Evolutionary conservation across 2,329 filamentous ascomycete genomes (phyloP).

Genomic region (Fusarium musae): DNA sequence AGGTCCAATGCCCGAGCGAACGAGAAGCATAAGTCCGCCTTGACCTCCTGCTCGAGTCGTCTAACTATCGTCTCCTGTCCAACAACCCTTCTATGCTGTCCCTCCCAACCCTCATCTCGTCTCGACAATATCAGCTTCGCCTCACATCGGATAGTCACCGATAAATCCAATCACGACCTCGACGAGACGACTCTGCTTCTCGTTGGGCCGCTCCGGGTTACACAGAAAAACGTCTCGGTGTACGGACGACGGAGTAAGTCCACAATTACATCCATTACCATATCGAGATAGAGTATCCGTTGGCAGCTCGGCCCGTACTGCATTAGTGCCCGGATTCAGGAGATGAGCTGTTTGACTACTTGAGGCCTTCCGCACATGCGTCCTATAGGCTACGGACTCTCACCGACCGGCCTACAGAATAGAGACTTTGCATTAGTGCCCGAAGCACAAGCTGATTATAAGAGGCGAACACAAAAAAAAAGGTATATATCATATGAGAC

Average conservation of each 20-base stretch:
- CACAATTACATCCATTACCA: not conserved
- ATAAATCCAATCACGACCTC: slow-evolving; percentile 11
- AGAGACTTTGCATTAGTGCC: slow-evolving; percentile 18
- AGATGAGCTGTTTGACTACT: not conserved
- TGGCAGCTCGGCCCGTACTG: slow-evolving; percentile 33
- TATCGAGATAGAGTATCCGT: slow-evolving; percentile 8
- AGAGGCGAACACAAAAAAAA: not conserved
- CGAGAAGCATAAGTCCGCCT: not conserved
- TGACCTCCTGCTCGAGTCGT: not conserved
- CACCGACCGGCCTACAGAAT: slow-evolving; percentile 13
- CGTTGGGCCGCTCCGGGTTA: slow-evolving; percentile 18
- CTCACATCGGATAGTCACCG: not conserved
- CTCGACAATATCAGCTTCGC: not conserved
- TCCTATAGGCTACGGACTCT: slow-evolving; percentile 19
- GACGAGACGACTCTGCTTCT: slow-evolving; percentile 3
- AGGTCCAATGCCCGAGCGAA: not conserved
- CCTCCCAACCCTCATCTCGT: not conserved
- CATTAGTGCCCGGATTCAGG: slow-evolving; percentile 26
- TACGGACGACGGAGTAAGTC: not conserved
- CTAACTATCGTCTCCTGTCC: not conserved
- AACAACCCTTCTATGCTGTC: not conserved
- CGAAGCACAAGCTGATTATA: not conserved
- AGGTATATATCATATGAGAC: not conserved
- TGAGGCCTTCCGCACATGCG: slow-evolving; percentile 20
- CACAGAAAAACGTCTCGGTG: slow-evolving; percentile 14